These are phyloP conservation scores for Arabis hirsuta DNA, from an alignment of 345 rosid species.

Conservation along the genomic window DNA sequence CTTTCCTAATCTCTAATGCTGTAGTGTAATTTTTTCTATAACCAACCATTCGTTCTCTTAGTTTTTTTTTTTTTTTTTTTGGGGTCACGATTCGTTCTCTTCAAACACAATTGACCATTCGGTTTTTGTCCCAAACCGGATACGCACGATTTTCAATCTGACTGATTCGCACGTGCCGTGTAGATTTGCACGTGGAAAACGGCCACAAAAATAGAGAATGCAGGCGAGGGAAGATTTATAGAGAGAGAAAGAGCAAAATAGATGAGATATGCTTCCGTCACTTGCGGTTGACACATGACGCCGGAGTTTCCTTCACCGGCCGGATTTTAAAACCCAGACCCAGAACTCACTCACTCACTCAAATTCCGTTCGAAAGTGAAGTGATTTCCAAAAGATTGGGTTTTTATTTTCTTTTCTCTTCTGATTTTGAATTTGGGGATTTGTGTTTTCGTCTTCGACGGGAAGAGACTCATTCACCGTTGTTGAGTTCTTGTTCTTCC, in stretches of 20 bases:
- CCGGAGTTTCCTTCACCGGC: constrained; percentile 41
- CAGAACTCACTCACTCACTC: not conserved
- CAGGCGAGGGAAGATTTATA: not conserved
- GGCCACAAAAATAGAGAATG: not conserved
- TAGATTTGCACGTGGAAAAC: constrained; percentile 30
- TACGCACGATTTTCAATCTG: not conserved
- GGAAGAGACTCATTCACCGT: constrained; percentile 33
- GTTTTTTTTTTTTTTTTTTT: too few relatives aligned
- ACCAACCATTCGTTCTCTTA: too few relatives aligned
- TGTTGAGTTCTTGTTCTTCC: constrained; percentile 31
- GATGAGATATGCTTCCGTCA: constrained; percentile 32
- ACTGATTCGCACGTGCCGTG: constrained; percentile 35
- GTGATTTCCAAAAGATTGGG: not conserved
- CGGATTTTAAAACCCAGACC: constrained; percentile 2
- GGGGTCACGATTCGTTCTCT: too few relatives aligned
- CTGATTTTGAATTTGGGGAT: constrained; percentile 13
- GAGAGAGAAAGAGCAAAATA: not conserved
- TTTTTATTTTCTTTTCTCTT: too few relatives aligned
- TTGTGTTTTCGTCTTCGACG: constrained; percentile 16
- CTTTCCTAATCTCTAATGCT: too few relatives aligned
- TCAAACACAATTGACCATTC: constrained; percentile 18
- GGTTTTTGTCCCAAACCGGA: constrained; percentile 33
- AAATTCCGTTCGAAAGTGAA: not conserved
- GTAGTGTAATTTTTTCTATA: not conserved
- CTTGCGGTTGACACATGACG: constrained; percentile 39